Evolutionary conservation across 805 yeast genomes (phyloP), one percentile per base, ranked within the genome.

Genomic region (Candida boleticola): DNA sequence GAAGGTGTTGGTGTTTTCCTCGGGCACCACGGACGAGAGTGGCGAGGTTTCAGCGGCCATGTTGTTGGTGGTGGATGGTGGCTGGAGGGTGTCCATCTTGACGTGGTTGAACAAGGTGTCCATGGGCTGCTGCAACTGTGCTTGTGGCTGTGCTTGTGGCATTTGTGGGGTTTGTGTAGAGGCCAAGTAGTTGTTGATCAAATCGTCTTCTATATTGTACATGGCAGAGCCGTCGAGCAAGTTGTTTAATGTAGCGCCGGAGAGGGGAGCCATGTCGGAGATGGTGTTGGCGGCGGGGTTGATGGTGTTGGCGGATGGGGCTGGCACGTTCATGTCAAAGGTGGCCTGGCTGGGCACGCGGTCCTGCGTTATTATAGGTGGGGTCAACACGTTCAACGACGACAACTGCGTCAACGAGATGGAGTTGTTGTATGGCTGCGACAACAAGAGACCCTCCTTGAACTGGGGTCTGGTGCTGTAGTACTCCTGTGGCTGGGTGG

Each of bases 311-410:
- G 21, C 35, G 11, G 11, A 20, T 31, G 16, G 35, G 10, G 22
- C 11, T 31, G 35, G 35, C n/a, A 31, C 16, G 22, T 16, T 17
- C 35, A 31, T 31, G 35, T 31, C 35, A 17, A 31, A 31, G 21
- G 35, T 14, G 11, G 35, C 35, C 7, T 16, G 22, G 11, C 22
- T 16, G 5, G 35, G 35, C 19, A 31, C 35, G 11, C 18, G 20
- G 4, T 31, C 35, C 18, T 31, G 35, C 5, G 35, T 14, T 7
- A 11, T 16, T 18, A 31, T 31, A 9, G 35, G 35, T 6, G 35
- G 21, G 11, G 19, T 31, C 20, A 31, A 31, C 19, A 16, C 22
- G 21, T 31, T 31, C 9, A 31, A 31, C 4, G 22, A 17, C 5
- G 19, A 17, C 27, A 23, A 23, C 27, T 23, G 27, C 10, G 27